Evolutionary conservation across 257 asterid species (phyloP).

Genomic region (Solanum pimpinellifolium): DNA sequence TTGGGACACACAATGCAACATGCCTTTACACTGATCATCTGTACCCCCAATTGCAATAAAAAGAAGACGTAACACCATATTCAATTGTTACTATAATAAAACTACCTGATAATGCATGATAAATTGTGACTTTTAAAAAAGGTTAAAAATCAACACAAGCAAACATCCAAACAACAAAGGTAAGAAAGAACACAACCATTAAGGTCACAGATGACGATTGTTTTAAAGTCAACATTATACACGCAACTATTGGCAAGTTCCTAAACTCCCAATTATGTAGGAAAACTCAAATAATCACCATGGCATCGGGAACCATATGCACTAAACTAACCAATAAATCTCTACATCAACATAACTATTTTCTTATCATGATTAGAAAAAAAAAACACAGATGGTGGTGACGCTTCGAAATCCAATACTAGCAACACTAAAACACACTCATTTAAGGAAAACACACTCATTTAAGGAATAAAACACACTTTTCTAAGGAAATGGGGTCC

Average conservation of each 20-base stretch:
- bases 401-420: not conserved
- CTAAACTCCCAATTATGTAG: not conserved
- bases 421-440: not conserved
- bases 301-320: not conserved
- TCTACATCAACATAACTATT: not conserved
- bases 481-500: not conserved
- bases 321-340: not conserved
- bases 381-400: fast-evolving
- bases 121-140: not conserved
- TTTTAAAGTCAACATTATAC: not conserved
- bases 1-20: not conserved
- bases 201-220: not conserved
- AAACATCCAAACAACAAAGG: not conserved
- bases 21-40: not conserved
- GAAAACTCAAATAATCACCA: not conserved
- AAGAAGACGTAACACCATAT: not conserved
- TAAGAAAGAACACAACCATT: no score
- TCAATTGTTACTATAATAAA: not conserved
- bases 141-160: not conserved
- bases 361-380: no score
- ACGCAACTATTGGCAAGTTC: not conserved
- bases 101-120: not conserved
- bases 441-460: not conserved
- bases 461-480: not conserved
- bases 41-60: not conserved